Base-by-base conservation (phyloP, 75 land plant genomes). In the Cryptomeria japonica region DNA sequence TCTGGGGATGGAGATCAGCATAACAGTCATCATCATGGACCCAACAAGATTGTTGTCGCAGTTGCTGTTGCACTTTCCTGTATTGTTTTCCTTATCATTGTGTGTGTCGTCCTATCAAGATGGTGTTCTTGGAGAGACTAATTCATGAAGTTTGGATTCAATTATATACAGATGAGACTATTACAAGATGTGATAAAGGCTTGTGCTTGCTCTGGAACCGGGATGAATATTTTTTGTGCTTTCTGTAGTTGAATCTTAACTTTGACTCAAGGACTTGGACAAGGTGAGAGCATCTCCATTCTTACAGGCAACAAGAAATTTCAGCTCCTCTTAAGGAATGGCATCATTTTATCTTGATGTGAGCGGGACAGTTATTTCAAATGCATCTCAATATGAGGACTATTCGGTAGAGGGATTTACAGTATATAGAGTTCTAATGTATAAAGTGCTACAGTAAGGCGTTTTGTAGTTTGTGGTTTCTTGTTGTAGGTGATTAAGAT, bases 41-140 rank as follows among this genome's bases (percentile, higher is more conserved):
- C 98, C 32, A 96, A 86, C 83, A 96, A 92, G 89, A 86, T 97
- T 5, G 96, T 97, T 79, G 94, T 97, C 51, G 97, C 92, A 19
- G 93, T 94, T 14, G 97, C 96, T 56, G 94, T 95, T 90, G 95
- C 91, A 34, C 88, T 97, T 51, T 91, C 97, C 18, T 92, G 92
- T 34, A 89, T 97, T 44, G 87, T 97, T 10, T 91, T 93, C 61
- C 89, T 97, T 41, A 96, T 97, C 64, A 83, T 94, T 39, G 87
- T 97, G 90, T 76, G 92, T 32, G 83, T 97, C 76, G 90, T 91
- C 46, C 87, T 91, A 80, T 96, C 98, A 28, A 93, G 90, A 90
- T 92, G 95, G 64, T 95, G 98, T 89, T 79, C 82, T 38, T 11
- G 82, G 44, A 79, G 82, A 79, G 82, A 79, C 28, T 79, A 41